Percentiles rank a stretch among this genome's conserved stretches.
These are phyloP conservation scores for Paecilomyces sp. DNA, from an alignment of 2,329 filamentous ascomycete species.

Conservation along the genomic window DNA sequence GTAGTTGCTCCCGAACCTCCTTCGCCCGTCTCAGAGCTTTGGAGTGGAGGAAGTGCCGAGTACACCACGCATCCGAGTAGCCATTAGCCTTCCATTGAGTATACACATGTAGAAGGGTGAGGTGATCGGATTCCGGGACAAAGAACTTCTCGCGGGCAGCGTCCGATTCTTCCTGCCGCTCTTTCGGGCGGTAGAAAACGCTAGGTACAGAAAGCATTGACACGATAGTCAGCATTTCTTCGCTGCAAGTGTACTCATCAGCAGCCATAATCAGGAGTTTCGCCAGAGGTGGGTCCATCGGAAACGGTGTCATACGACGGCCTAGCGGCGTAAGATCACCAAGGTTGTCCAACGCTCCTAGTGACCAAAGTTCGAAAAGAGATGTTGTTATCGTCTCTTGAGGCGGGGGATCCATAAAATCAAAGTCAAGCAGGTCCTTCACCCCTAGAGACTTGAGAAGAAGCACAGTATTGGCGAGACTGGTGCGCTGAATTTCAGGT, in stretches of 20 bases:
- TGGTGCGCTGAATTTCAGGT: constrained; percentile 94
- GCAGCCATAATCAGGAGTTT: constrained; percentile 92
- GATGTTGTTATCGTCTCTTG: constrained; percentile 97
- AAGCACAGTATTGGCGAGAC: constrained; percentile 88
- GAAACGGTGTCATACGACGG: constrained; percentile 90
- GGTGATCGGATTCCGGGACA: constrained; percentile 92
- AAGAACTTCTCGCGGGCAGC: constrained; percentile 96
- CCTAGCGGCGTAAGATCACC: constrained; percentile 85
- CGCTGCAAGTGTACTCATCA: constrained; percentile 82
- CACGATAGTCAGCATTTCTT: constrained; percentile 97
- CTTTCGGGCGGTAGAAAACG: constrained; percentile 94
- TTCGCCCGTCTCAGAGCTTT: constrained; percentile 87
- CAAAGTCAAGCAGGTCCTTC: constrained; percentile 88
- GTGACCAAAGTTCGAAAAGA: constrained; percentile 93
- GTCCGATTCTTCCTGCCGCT: constrained; percentile 93
- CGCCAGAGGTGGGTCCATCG: constrained; percentile 93
- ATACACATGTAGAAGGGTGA: constrained; percentile 93
- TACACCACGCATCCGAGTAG: constrained; percentile 84
- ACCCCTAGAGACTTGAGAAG: constrained; percentile 92
- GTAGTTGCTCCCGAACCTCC: constrained; percentile 87
- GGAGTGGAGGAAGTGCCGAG: constrained; percentile 87
- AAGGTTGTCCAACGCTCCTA: constrained; percentile 88
- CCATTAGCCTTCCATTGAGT: constrained; percentile 91
- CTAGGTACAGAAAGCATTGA: constrained; percentile 96
- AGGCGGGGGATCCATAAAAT: constrained; percentile 98